phyloP scores from a whole-genome alignment of 2,329 filamentous ascomycete species.

The Aspergillus ibericus region DNA sequence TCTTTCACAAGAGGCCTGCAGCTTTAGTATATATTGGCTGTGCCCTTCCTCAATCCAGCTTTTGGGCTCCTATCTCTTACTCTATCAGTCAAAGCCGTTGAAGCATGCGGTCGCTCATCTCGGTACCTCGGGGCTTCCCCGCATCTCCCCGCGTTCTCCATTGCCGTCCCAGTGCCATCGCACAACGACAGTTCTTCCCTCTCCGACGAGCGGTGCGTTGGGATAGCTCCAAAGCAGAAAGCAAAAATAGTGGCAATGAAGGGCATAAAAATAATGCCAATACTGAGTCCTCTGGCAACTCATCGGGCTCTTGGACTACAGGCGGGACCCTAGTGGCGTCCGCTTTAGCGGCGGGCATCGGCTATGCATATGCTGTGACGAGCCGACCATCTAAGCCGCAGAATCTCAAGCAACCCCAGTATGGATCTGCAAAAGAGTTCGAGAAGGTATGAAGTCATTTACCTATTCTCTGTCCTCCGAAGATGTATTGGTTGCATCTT shows the following conservation, averaged over 20 bases:
- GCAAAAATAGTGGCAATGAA: slow-evolving; percentile 2
- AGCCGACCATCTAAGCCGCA: slow-evolving; percentile 28
- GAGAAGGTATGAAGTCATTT: slow-evolving; percentile 34
- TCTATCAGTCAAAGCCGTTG: neutral
- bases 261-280: slow-evolving; percentile 14
- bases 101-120: slow-evolving; percentile 24
- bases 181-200: slow-evolving; percentile 7
- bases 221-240: slow-evolving; percentile 18
- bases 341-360: slow-evolving; percentile 52
- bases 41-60: neutral
- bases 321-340: slow-evolving; percentile 50
- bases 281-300: slow-evolving; percentile 15
- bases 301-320: slow-evolving; percentile 45
- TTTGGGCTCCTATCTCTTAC: neutral
- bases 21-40: neutral
- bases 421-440: slow-evolving; percentile 41
- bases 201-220: slow-evolving; percentile 15
- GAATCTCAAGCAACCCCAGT: slow-evolving; percentile 29
- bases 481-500: neutral
- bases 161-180: slow-evolving; percentile 22
- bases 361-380: slow-evolving; percentile 52
- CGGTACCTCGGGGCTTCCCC: slow-evolving; percentile 27
- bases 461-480: no score
- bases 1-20: neutral
- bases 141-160: slow-evolving; percentile 26